Percentiles rank a stretch among this genome's conserved stretches.
Evolutionary conservation across 176 grass and related monocot species (phyloP).

Genomic region (Alloteropsis semialata): DNA sequence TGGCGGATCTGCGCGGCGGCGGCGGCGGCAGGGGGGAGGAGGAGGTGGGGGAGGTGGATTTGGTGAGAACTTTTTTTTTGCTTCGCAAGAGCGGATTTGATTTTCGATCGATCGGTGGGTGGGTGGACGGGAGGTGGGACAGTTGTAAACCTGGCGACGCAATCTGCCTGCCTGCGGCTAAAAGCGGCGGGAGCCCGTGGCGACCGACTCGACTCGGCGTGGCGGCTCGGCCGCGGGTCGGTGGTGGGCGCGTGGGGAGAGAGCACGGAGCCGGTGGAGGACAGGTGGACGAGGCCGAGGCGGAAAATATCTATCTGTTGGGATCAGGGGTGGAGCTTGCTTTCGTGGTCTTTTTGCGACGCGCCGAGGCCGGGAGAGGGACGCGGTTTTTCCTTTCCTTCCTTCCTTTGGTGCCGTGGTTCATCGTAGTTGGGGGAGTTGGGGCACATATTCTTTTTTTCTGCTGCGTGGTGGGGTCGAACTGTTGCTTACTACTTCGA

Average conservation of each 20-base stretch:
- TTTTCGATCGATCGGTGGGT: neutral
- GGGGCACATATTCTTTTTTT: no score
- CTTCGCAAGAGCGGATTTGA: neutral
- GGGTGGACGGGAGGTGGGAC: neutral
- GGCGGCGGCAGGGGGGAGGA: neutral
- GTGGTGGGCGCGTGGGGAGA: neutral
- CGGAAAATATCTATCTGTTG: no score
- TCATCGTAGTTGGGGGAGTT: no score
- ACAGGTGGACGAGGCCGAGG: neutral
- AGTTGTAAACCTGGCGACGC: neutral
- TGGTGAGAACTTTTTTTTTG: neutral
- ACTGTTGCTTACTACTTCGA: no score
- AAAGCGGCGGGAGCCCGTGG: neutral
- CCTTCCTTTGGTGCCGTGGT: no score
- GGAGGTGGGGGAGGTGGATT: neutral
- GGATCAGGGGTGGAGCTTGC: no score
- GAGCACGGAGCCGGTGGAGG: neutral
- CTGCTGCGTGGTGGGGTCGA: no score
- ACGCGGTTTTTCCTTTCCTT: no score
- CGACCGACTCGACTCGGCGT: neutral
- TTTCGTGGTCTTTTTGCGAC: no score
- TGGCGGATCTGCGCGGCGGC: conserved; percentile 30
- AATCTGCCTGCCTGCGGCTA: neutral
- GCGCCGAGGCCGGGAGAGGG: no score
- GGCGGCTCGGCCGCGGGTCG: neutral